Conservation (phyloP, 2,329 filamentous ascomycete species). For the Laburnicola sp. region DNA sequence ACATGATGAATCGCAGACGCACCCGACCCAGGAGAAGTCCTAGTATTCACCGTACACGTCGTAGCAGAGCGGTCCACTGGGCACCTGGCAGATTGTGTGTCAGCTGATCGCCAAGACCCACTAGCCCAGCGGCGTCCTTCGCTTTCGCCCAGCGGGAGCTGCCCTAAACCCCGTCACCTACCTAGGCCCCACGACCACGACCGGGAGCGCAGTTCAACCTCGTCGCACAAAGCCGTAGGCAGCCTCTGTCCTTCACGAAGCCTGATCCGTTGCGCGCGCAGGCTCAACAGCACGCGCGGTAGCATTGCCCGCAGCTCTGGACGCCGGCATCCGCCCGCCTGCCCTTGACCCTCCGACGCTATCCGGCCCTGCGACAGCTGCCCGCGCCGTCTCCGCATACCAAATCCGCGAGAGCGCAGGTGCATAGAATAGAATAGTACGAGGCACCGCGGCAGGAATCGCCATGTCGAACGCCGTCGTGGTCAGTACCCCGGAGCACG, state of each 20-base stretch:
- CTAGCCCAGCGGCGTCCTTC: slow-evolving; percentile 10
- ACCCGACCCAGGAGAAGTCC: too few species aligned
- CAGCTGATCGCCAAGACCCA: slow-evolving; percentile 10
- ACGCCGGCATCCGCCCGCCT: slow-evolving; percentile 32
- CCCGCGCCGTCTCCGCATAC: slow-evolving; percentile 11
- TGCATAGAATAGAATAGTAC: slow-evolving; percentile 9
- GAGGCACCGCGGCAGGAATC: slow-evolving; percentile 16
- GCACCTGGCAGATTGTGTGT: slow-evolving; percentile 3
- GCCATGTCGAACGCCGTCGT: slow-evolving; percentile 46
- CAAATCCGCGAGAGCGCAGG: slow-evolving; percentile 16
- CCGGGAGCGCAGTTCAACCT: slow-evolving; percentile 33
- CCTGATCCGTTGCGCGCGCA: slow-evolving; percentile 27
- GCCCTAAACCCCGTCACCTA: slow-evolving; percentile 33
- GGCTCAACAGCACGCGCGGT: slow-evolving; percentile 29
- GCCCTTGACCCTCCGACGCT: slow-evolving; percentile 20
- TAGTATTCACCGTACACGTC: background rate
- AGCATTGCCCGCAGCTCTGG: slow-evolving; percentile 27
- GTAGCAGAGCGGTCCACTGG: background rate
- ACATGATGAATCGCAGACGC: too few species aligned
- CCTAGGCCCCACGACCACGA: slow-evolving; percentile 33
- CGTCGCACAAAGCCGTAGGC: slow-evolving; percentile 37
- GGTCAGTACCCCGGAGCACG: slow-evolving; percentile 38
- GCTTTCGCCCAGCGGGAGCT: slow-evolving; percentile 12
- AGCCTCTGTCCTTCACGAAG: slow-evolving; percentile 22
- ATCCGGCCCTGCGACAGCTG: slow-evolving; percentile 24